Base-by-base conservation (phyloP, 2,329 filamentous ascomycete species). In the Aspergillus latus region DNA sequence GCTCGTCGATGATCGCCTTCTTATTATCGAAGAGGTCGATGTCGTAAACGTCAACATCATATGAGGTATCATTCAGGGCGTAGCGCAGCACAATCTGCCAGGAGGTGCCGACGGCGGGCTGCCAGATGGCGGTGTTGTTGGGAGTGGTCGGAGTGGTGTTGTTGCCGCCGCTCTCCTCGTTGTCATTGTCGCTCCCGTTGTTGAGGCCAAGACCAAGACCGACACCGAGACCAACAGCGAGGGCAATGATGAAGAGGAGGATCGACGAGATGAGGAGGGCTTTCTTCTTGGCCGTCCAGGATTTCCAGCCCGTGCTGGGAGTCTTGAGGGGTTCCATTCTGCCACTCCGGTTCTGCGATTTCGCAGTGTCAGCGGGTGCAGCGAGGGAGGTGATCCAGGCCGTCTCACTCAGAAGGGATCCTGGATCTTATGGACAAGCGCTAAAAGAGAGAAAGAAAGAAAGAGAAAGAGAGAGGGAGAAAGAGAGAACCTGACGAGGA, bases 71-170 rank as follows among this genome's bases (percentile, higher is more conserved):
- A 68, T 68, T 73, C 57, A 73, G 34, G 34, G 68, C 34, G 66
- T 74, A 62, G 48, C 69, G 62, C 16, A 88, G 79, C 44, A 86
- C 75, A 52, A 88, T 88, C 64, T 88, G 85, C 84, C 84, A 88
- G 2, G 78, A 78, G 3, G 75, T 72, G 28, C 78, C 79, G 26
- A 80, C 78, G 1, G 68, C 65, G 2, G 85, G 85, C 55, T 78
- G 73, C 84, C 84, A 87, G 36, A 74, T 60, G 54, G 64, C 54
- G 40, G 65, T 59, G 9, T 62, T 62, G 59, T 71, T 59, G 34
- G 44, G 54, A 59, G 70, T 44, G 54, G 53, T 7, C 37, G 49
- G 26, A 65, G 63, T 40, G 58, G 57, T 21, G 64, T 70, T n/a
- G 59, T 64, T 62, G 15, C 57, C 64, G 4, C 57, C 59, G 21